Percentiles rank a stretch among this genome's conserved stretches.
Evolutionary conservation across 306 rosid species (phyloP).

Genomic region (Coriaria nepalensis): DNA sequence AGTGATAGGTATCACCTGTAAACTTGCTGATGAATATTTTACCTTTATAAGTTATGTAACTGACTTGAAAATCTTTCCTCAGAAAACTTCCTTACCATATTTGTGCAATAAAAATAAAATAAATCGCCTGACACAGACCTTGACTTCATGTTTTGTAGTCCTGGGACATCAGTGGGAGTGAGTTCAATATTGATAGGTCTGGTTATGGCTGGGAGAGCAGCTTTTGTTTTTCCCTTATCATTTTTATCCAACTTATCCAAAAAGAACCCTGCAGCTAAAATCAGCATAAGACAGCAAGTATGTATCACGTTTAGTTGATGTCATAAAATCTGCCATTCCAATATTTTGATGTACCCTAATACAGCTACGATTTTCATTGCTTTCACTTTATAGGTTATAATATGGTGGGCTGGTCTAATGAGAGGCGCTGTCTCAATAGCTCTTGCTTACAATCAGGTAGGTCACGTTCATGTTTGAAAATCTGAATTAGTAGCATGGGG

Average conservation of each 20-base stretch:
- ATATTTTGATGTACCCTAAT: background rate
- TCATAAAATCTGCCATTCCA: background rate
- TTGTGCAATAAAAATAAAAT: too few relatives aligned
- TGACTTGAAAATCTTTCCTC: too few relatives aligned
- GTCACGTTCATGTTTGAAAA: background rate
- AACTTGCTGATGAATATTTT: slow-evolving; percentile 8
- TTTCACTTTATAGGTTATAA: slow-evolving; percentile 36
- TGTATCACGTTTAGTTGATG: slow-evolving; percentile 11
- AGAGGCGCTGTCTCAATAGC: slow-evolving; percentile 99
- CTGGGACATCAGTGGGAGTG: slow-evolving; percentile 74
- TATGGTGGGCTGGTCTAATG: slow-evolving; percentile 99
- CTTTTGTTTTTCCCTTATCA: slow-evolving; percentile 86
- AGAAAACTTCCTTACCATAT: background rate
- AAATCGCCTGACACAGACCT: background rate
- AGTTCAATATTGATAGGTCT: slow-evolving; percentile 64
- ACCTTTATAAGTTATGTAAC: background rate
- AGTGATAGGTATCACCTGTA: slow-evolving; percentile 62
- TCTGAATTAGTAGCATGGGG: too few relatives aligned
- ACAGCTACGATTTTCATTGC: background rate
- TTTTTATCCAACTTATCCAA: slow-evolving; percentile 60
- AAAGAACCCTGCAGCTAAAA: slow-evolving; percentile 32
- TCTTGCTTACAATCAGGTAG: slow-evolving; percentile 91
- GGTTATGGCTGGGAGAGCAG: slow-evolving; percentile 76
- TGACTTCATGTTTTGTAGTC: slow-evolving; percentile 43
- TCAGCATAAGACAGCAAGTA: slow-evolving; percentile 67